Percentiles rank a stretch among this genome's conserved stretches.
Evolutionary conservation across 345 rosid species (phyloP).

Genomic region (Ceriops decandra): DNA sequence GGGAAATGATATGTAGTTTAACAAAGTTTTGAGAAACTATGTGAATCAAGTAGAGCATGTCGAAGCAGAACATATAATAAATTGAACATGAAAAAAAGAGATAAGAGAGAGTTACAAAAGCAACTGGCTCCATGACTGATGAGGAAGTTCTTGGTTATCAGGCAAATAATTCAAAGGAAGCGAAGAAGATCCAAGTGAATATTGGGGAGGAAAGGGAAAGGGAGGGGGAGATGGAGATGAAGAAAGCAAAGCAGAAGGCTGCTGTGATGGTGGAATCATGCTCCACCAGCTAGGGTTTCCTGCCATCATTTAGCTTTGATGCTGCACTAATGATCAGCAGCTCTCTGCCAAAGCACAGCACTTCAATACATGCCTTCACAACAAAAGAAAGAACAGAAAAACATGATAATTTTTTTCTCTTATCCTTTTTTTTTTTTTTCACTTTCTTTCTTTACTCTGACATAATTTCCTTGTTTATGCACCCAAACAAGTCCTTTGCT

Average conservation of each 20-base stretch:
- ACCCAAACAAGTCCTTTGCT: conserved; percentile 38
- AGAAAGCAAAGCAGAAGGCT: conserved; percentile 35
- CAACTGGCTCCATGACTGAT: conserved; percentile 55
- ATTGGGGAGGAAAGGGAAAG: conserved; percentile 35
- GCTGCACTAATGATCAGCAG: conserved; percentile 14
- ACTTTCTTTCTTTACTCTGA: conserved; percentile 35
- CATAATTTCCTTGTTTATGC: conserved; percentile 40
- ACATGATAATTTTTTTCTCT: not conserved
- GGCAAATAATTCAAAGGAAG: conserved; percentile 31
- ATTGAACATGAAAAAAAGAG: not conserved
- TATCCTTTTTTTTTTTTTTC: not conserved
- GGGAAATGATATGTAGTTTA: no score
- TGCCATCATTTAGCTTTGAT: conserved; percentile 43
- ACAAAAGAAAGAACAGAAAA: conserved; percentile 4
- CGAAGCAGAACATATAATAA: not conserved
- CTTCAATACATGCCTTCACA: conserved; percentile 15
- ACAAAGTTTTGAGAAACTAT: not conserved
- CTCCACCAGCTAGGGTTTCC: conserved; percentile 76
- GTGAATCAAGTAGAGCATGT: not conserved
- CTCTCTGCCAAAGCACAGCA: not conserved
- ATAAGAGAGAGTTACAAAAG: conserved; percentile 32
- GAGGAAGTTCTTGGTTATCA: conserved; percentile 42
- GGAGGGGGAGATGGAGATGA: conserved; percentile 25
- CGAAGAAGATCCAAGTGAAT: conserved; percentile 41
- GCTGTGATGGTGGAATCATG: conserved; percentile 49